Evolutionary conservation across 345 rosid species (phyloP), one percentile per base, ranked within the genome.

Genomic region (Rubroshorea leprosula): DNA sequence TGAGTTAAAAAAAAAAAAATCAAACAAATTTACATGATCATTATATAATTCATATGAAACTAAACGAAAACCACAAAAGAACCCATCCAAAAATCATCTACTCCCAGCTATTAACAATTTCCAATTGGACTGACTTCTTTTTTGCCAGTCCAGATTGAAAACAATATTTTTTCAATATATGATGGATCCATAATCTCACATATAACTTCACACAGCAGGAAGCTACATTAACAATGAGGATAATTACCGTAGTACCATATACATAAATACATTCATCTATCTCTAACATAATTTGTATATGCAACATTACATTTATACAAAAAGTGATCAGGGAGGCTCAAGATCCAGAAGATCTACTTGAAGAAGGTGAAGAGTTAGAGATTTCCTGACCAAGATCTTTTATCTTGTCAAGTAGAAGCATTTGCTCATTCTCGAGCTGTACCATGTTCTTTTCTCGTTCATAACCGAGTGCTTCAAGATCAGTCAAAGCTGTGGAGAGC

Each of bases 371-470:
- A 5, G 94, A 73, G 82, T 72, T 74, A 26, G 76, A 57, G 11
- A 93, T 75, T 72, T 93, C 99, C 49, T 80, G 77, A 48, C 96
- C 99, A 17, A 93, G 96, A 60, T 93, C 99, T 69, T 83, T 82
- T 61, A 93, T 82, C 85, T 93, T 93, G 73, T 75, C 73, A 1
- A 89, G 72, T 23, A 93, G 80, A 59, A 93, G 78, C 73, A 27
- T 79, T 64, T 85, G 99, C 80, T 93, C 99, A 0, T 84, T 80
- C 70, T 89, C 96, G 13, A 89, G 92, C 82, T 83, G 97, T 15
- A 80, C 64, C 78, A 79, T 66, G 80, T 85, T 85, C 67, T 82
- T 88, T 74, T 87, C 85, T 76, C 82, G 97, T 60, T 63, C 65
- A 38, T 85, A 94, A 70, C 80, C 86, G 26, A 89, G 79, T 61